A percentile compares a stretch with the other conserved stretches of the same genome.
Conservation (phyloP, 2,329 filamentous ascomycete genomes). For the Alternaria ethzedia region DNA sequence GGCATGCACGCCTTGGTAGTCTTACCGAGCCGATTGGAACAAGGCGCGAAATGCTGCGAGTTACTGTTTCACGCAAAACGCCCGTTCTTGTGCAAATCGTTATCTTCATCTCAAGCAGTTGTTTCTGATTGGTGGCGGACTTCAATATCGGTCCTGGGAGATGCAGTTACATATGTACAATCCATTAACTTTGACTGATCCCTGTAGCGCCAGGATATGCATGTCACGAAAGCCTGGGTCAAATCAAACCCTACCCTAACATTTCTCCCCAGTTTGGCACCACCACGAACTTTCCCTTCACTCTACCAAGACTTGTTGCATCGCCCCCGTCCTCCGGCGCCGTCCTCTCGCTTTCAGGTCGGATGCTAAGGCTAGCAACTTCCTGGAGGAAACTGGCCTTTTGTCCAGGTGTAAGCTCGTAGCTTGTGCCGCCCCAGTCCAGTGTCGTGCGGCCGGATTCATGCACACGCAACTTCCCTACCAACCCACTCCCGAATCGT, state of each 20-base stretch:
- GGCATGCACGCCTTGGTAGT: neutral
- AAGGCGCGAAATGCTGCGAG: neutral
- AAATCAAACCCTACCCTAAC: constrained; percentile 35
- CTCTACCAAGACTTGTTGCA: constrained; percentile 64
- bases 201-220: neutral
- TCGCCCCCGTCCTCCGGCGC: constrained; percentile 48
- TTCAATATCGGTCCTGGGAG: neutral
- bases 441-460: constrained; percentile 66
- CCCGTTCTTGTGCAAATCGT: neutral
- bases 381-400: constrained; percentile 67
- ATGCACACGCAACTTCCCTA: constrained; percentile 68
- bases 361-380: constrained; percentile 52
- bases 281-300: constrained; percentile 70
- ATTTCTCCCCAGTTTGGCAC: constrained; percentile 66
- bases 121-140: neutral
- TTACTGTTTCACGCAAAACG: neutral
- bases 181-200: neutral
- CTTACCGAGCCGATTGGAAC: neutral
- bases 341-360: constrained; percentile 44
- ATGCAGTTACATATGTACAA: neutral
- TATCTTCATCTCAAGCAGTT: neutral
- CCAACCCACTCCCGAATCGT: constrained; percentile 59
- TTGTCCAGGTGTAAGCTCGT: constrained; percentile 64
- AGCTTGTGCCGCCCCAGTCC: constrained; percentile 67
- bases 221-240: neutral